Evolutionary conservation across 75 land plant genomes (phyloP).

Genomic region (Adiantum capillusveneris): DNA sequence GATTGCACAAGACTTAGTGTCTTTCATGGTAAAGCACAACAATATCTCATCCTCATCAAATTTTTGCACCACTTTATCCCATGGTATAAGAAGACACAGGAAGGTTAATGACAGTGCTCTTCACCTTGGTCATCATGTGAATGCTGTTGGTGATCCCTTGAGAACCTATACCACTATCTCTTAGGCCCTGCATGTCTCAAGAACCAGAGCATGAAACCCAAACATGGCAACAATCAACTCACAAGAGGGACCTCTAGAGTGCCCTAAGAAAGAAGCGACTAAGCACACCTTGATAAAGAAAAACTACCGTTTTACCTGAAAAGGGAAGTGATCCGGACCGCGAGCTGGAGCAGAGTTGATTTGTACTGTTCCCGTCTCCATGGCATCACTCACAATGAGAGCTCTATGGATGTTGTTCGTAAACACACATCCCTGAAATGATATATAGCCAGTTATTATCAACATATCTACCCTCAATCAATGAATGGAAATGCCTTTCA

Average conservation of each 20-base stretch:
- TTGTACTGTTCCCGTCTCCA: constrained; percentile 36
- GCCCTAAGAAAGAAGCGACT: neutral
- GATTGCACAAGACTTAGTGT: too few relatives aligned
- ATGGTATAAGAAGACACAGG: constrained; percentile 26
- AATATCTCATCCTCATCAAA: too few relatives aligned
- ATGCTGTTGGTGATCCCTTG: constrained; percentile 33
- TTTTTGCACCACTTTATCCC: constrained; percentile 24
- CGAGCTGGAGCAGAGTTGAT: constrained; percentile 37
- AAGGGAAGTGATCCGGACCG: constrained; percentile 37
- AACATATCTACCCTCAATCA: neutral
- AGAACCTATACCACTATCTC: constrained; percentile 32
- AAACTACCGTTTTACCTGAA: constrained; percentile 12
- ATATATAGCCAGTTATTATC: neutral
- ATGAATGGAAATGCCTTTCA: neutral
- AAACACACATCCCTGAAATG: constrained; percentile 30
- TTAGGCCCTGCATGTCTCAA: constrained; percentile 16
- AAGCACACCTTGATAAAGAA: neutral
- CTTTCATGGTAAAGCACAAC: too few relatives aligned
- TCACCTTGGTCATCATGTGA: constrained; percentile 28
- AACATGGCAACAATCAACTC: neutral
- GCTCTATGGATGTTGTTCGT: constrained; percentile 26
- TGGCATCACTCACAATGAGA: constrained; percentile 30
- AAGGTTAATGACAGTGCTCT: constrained; percentile 27
- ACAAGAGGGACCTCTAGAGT: too few relatives aligned
- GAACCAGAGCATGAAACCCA: neutral